Evolutionary conservation across 2,329 filamentous ascomycete species (phyloP).

Genomic region (Raffaelea arxii): DNA sequence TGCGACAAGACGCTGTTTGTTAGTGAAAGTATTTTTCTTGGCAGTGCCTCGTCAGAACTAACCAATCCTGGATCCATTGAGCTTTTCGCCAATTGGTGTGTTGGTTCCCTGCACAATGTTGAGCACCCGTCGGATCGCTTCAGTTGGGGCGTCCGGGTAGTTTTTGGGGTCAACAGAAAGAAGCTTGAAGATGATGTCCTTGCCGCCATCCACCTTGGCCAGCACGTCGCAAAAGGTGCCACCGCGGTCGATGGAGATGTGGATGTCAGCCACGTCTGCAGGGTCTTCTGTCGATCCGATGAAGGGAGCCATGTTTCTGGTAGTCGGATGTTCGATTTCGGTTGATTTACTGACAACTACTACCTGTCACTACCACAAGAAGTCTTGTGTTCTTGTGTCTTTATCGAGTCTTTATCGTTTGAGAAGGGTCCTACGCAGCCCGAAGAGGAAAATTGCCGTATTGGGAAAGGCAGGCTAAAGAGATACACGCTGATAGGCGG

Average conservation of each 20-base stretch:
- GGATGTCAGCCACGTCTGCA: neutral
- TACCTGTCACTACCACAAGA: too few relatives aligned
- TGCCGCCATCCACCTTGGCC: constrained; percentile 55
- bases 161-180: constrained; percentile 76
- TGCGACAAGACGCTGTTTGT: constrained; percentile 51
- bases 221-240: constrained; percentile 91
- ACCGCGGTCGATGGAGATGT: constrained; percentile 65
- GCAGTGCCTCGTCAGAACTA: constrained; percentile 27
- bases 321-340: too few relatives aligned
- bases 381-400: too few relatives aligned
- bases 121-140: constrained; percentile 80
- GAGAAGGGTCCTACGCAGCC: too few relatives aligned
- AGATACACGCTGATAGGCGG: too few relatives aligned
- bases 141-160: constrained; percentile 80
- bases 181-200: constrained; percentile 31
- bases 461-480: too few relatives aligned
- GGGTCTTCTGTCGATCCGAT: too few relatives aligned
- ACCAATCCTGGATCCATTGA: constrained; percentile 76
- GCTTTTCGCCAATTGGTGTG: constrained; percentile 65
- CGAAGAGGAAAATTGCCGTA: too few relatives aligned
- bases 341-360: too few relatives aligned
- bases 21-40: neutral
- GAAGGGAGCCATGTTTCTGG: too few relatives aligned
- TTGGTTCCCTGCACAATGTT: constrained; percentile 64
- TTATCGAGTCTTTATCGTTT: too few relatives aligned